Percentiles rank a stretch among this genome's conserved stretches.
phyloP scores from a whole-genome alignment of 495 filamentous ascomycete species.

The Platismatia glauca region DNA sequence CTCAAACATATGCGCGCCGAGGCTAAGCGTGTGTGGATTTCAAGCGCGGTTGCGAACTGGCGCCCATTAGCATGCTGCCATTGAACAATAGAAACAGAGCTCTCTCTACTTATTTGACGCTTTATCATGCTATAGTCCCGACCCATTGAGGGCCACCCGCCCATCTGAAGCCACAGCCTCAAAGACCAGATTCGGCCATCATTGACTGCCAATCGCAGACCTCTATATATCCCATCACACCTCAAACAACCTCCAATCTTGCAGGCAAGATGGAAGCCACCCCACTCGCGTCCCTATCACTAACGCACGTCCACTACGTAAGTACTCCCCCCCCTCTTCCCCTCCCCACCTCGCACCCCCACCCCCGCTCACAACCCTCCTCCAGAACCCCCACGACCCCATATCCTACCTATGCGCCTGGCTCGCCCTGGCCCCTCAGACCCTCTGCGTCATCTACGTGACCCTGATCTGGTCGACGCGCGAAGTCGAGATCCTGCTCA shows the following conservation, averaged over 20 bases:
- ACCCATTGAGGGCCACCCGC: not conserved
- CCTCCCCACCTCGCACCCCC: slow-evolving; percentile 29
- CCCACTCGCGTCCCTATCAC: slow-evolving; percentile 48
- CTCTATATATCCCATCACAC: not conserved
- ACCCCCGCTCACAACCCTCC: not conserved
- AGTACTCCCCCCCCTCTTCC: slow-evolving; percentile 55
- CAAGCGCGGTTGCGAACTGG: too few species aligned
- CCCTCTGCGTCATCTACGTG: slow-evolving; percentile 77
- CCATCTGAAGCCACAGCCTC: not conserved
- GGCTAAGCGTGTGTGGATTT: not conserved
- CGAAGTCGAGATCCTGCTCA: slow-evolving; percentile 80
- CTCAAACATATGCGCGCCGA: not conserved
- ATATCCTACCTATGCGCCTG: slow-evolving; percentile 82
- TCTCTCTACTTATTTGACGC: too few species aligned
- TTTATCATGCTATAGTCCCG: too few species aligned
- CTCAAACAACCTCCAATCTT: not conserved
- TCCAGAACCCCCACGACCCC: slow-evolving; percentile 78
- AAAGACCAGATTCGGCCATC: too few species aligned
- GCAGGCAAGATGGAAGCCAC: slow-evolving; percentile 49
- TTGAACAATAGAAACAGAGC: not conserved
- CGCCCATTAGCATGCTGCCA: too few species aligned
- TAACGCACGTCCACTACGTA: slow-evolving; percentile 1
- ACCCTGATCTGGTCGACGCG: slow-evolving; percentile 84
- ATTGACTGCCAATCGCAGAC: not conserved
- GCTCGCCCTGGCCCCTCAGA: slow-evolving; percentile 88